These are phyloP conservation scores for Dendrobium nobile DNA, from an alignment of 106 monocot genomes.

Conservation along the genomic window DNA sequence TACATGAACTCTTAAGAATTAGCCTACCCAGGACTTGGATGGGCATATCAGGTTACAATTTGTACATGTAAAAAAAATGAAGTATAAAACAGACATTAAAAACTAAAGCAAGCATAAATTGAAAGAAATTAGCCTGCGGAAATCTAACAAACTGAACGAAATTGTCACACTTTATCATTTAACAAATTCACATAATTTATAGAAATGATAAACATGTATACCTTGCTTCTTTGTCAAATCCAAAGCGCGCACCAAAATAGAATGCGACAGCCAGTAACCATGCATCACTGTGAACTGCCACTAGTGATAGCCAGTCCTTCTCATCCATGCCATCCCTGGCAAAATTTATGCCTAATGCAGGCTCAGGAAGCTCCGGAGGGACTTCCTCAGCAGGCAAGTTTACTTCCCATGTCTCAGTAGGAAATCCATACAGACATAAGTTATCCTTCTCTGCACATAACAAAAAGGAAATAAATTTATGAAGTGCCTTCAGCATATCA, in stretches of 20 bases:
- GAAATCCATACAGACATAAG: constrained; percentile 75
- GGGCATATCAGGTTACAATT: background rate
- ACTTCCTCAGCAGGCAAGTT: constrained; percentile 86
- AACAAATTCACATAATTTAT: background rate
- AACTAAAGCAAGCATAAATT: background rate
- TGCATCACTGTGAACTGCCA: constrained; percentile 92
- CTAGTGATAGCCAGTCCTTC: constrained; percentile 81
- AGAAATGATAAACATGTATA: constrained; percentile 7
- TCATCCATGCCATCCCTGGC: constrained; percentile 90
- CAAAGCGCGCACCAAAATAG: constrained; percentile 91
- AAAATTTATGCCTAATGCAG: constrained; percentile 88
- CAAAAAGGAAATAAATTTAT: background rate
- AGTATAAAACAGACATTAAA: background rate
- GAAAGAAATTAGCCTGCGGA: background rate
- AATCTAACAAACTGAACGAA: background rate
- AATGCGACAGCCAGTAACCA: constrained; percentile 86
- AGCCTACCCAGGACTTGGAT: background rate
- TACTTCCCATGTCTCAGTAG: constrained; percentile 83
- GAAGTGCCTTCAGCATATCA: background rate
- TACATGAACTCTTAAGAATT: background rate
- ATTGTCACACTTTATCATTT: background rate
- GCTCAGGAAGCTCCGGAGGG: constrained; percentile 92
- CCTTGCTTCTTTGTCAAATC: constrained; percentile 88
- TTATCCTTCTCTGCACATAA: constrained; percentile 67
- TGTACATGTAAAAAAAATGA: background rate